These are phyloP conservation scores for Ascochyta viciae-villosae DNA, from an alignment of 2,329 filamentous ascomycete species.

Conservation along the genomic window DNA sequence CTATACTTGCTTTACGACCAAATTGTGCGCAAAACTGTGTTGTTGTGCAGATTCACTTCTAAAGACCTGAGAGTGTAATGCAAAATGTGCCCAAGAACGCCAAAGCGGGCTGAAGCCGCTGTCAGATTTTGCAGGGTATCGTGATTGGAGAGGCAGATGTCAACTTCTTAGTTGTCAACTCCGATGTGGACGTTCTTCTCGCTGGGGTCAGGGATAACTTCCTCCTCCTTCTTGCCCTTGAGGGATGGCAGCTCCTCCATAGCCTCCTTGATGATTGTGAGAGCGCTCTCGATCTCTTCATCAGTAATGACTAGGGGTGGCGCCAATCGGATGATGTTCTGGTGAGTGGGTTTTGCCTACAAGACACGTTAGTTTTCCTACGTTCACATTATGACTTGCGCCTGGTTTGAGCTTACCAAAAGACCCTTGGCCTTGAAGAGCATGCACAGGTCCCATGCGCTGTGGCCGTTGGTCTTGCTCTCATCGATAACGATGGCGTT, in stretches of 20 bases:
- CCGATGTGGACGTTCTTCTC: conserved; percentile 69
- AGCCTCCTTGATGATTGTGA: conserved; percentile 81
- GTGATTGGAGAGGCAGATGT: conserved; percentile 5
- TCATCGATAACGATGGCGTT: conserved; percentile 98
- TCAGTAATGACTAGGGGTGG: conserved; percentile 95
- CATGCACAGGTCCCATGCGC: conserved; percentile 96
- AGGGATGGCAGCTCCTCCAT: conserved; percentile 79
- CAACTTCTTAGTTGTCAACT: conserved; percentile 59
- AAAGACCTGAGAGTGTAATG: background rate
- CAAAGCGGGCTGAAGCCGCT: conserved; percentile 14
- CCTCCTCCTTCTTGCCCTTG: conserved; percentile 60
- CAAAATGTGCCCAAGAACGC: conserved; percentile 12
- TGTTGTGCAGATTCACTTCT: conserved; percentile 2
- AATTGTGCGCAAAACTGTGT: background rate
- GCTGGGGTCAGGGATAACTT: conserved; percentile 60
- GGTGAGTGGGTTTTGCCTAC: conserved; percentile 96
- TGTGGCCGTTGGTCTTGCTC: conserved; percentile 79
- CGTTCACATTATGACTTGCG: conserved; percentile 52
- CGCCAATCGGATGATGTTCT: conserved; percentile 98
- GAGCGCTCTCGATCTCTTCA: conserved; percentile 77
- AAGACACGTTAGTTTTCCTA: conserved; percentile 35
- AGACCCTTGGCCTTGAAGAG: conserved; percentile 94
- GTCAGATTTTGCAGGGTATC: conserved; percentile 23
- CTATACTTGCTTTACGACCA: background rate
- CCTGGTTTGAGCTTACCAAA: conserved; percentile 67